Percentiles rank a stretch among this genome's conserved stretches.
Conservation (phyloP, 2,329 filamentous ascomycete genomes). For the Diaporthe destruens region DNA sequence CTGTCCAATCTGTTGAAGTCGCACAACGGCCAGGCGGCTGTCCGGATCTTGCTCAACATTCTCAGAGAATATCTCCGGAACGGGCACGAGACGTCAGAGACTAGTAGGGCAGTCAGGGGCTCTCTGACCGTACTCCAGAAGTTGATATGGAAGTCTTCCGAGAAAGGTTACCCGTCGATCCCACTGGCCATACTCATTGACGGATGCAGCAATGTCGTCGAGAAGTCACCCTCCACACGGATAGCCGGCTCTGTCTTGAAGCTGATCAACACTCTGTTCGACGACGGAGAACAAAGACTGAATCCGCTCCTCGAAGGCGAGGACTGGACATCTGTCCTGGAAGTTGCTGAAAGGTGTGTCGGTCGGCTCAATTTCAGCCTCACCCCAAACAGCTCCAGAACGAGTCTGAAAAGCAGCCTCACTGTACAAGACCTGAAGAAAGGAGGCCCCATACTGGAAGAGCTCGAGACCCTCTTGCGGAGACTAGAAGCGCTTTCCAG, state of each 20-base stretch:
- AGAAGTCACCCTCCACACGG: slow-evolving; percentile 56
- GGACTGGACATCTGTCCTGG: slow-evolving; percentile 73
- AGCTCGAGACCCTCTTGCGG: slow-evolving; percentile 60
- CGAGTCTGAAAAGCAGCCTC: slow-evolving; percentile 41
- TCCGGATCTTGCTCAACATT: slow-evolving; percentile 74
- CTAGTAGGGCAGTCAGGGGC: slow-evolving; percentile 70
- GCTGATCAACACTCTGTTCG: slow-evolving; percentile 68
- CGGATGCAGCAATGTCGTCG: slow-evolving; percentile 66
- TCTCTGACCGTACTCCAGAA: slow-evolving; percentile 73
- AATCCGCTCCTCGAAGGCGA: slow-evolving; percentile 72
- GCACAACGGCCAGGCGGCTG: slow-evolving; percentile 77
- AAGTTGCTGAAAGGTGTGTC: slow-evolving; percentile 69
- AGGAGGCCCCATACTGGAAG: slow-evolving; percentile 54
- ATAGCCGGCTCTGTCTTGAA: slow-evolving; percentile 61
- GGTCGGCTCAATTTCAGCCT: slow-evolving; percentile 22
- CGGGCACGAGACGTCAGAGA: slow-evolving; percentile 63
- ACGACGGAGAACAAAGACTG: slow-evolving; percentile 63
- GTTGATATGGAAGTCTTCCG: slow-evolving; percentile 69
- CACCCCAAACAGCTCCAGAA: slow-evolving; percentile 19
- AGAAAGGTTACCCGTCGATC: slow-evolving; percentile 71
- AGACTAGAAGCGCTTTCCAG: slow-evolving; percentile 64
- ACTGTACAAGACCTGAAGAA: slow-evolving; percentile 49
- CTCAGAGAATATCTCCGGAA: slow-evolving; percentile 63
- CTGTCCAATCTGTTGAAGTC: slow-evolving; percentile 79
- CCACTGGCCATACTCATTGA: slow-evolving; percentile 71